phyloP scores from a whole-genome alignment of 306 rosid species.

The Canavalia ensiformis region DNA sequence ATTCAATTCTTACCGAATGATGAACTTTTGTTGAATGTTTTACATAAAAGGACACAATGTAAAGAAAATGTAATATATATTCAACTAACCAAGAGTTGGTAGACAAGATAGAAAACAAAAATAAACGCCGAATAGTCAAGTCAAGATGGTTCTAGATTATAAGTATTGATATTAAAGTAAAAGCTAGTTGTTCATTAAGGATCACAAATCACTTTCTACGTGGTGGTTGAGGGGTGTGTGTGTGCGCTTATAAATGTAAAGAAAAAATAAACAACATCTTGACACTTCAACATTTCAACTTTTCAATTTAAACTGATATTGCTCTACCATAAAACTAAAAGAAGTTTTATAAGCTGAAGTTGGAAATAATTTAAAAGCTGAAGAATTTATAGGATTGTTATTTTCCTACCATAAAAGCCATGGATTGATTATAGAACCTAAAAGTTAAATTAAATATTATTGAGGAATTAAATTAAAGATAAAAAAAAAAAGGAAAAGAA shows the following conservation, averaged over 20 bases:
- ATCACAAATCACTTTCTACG: conserved; percentile 14
- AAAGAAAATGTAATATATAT: not conserved
- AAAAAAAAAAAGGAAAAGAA: not conserved
- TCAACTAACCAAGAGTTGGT: conserved; percentile 15
- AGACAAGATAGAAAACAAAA: conserved; percentile 10
- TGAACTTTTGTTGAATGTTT: not conserved
- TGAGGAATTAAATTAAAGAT: not conserved
- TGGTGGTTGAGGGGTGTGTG: conserved; percentile 2
- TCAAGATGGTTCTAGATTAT: conserved; percentile 26
- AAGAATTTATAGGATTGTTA: not conserved
- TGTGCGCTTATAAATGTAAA: not conserved
- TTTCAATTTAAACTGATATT: not conserved
- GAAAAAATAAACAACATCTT: not conserved
- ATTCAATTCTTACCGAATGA: too few relatives aligned
- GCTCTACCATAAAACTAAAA: not conserved
- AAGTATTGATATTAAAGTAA: not conserved
- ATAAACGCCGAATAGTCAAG: conserved; percentile 12
- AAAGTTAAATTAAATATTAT: not conserved
- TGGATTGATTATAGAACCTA: not conserved
- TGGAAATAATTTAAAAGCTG: not conserved
- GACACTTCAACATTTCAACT: not conserved
- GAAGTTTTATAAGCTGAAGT: too few relatives aligned
- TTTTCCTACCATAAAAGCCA: not conserved
- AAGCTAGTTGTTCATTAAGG: not conserved
- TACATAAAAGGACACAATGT: not conserved